Evolutionary conservation across 2,329 filamentous ascomycete species (phyloP).

Genomic region (Xylaria sp.): DNA sequence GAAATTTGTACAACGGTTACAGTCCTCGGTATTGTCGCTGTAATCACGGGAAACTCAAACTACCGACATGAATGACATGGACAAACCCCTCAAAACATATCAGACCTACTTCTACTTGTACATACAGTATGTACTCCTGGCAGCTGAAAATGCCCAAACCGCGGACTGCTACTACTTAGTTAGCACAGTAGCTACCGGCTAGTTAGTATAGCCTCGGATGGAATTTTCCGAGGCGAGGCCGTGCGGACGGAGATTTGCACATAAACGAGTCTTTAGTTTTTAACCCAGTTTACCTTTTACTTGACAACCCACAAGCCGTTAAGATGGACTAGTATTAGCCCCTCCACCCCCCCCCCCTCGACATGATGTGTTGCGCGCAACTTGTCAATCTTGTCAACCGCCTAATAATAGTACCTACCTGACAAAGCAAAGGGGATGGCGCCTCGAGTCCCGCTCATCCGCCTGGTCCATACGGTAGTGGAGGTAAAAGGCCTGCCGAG

Average conservation of each 20-base stretch:
- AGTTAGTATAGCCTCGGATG: slow-evolving; percentile 9
- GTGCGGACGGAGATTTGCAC: slow-evolving; percentile 22
- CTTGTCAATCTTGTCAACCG: slow-evolving; percentile 28
- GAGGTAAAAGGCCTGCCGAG: slow-evolving; percentile 16
- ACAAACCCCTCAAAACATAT: neutral
- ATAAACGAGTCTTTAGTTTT: neutral
- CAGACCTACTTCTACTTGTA: neutral
- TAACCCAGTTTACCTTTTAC: neutral
- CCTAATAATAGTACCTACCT: slow-evolving; percentile 29
- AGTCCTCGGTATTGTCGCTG: no score
- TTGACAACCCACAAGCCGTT: slow-evolving; percentile 17
- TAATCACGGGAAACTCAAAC: neutral
- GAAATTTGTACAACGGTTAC: no score
- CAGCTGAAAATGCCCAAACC: neutral
- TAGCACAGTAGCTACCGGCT: neutral
- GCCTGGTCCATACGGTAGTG: neutral
- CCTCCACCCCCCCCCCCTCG: neutral
- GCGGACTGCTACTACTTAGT: neutral
- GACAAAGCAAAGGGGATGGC: neutral
- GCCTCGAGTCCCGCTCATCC: slow-evolving; percentile 8
- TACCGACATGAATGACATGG: neutral
- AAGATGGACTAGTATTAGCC: slow-evolving; percentile 8
- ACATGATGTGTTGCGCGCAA: slow-evolving; percentile 3
- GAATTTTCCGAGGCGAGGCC: slow-evolving; percentile 27
- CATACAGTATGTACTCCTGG: neutral